Evolutionary conservation across 108 stramenopile genomes (phyloP).

Genomic region (Schizochytrium sp.): DNA sequence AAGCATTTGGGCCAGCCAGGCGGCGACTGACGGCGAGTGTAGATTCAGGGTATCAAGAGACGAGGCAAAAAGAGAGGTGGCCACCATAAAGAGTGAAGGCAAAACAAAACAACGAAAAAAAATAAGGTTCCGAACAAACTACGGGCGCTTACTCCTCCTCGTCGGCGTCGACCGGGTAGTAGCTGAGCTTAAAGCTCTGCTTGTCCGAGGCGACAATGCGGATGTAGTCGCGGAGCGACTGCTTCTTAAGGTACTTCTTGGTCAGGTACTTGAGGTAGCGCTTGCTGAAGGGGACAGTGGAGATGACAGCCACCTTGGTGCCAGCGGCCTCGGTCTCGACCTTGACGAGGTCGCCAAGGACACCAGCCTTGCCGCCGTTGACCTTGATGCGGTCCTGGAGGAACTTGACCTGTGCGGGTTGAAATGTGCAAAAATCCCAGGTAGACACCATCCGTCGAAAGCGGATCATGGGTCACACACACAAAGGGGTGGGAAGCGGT

Average conservation of each 20-base stretch:
- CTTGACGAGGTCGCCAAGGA: slow-evolving; percentile 58
- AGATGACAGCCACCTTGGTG: slow-evolving; percentile 76
- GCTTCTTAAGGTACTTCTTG: slow-evolving; percentile 99
- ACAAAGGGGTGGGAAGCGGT: not conserved
- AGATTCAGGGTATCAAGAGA: too few relatives aligned
- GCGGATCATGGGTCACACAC: too few relatives aligned
- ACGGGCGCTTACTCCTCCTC: slow-evolving; percentile 35
- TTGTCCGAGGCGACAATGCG: slow-evolving; percentile 89
- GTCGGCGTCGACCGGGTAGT: slow-evolving; percentile 40
- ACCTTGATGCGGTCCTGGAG: slow-evolving; percentile 93
- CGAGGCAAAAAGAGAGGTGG: too few relatives aligned
- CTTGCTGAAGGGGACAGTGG: slow-evolving; percentile 86
- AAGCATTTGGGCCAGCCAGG: too few relatives aligned
- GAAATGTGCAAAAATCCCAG: not conserved
- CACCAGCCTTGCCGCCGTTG: slow-evolving; percentile 64
- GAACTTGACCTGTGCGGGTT: slow-evolving; percentile 63
- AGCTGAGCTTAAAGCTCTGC: slow-evolving; percentile 63
- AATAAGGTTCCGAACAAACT: not conserved
- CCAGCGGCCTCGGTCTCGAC: slow-evolving; percentile 66
- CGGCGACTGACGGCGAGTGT: too few relatives aligned
- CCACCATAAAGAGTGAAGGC: too few relatives aligned
- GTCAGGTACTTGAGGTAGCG: slow-evolving; percentile 96
- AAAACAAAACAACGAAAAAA: not conserved
- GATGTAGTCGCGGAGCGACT: slow-evolving; percentile 91
- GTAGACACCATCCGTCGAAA: not conserved